phyloP scores from a whole-genome alignment of 208 protist species.

The Acanthamoeba healyi region DNA sequence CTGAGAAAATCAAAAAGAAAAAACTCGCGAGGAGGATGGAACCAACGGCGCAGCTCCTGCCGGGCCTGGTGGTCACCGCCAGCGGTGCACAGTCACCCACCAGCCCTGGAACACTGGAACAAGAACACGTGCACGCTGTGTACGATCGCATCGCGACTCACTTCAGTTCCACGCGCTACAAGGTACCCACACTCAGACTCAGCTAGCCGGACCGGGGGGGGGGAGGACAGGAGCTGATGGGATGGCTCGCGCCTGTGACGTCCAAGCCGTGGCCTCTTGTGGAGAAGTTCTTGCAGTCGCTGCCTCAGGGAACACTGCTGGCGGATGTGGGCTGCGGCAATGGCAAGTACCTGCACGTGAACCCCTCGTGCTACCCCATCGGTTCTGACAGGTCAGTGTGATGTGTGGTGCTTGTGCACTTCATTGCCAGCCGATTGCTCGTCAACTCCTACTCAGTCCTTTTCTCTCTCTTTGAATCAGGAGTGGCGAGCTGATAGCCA shows the following conservation, averaged over 20 bases:
- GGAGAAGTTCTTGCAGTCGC: slow-evolving; percentile 75
- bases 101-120: slow-evolving; percentile 58
- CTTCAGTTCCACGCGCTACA: slow-evolving; percentile 85
- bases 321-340: slow-evolving; percentile 89
- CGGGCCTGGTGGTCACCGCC: too few relatives aligned
- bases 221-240: too few relatives aligned
- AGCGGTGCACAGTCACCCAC: too few relatives aligned
- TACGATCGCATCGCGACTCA: slow-evolving; percentile 87
- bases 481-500: slow-evolving; percentile 55
- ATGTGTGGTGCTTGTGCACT: neutral
- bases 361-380: slow-evolving; percentile 53
- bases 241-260: too few relatives aligned
- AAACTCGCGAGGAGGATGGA: too few relatives aligned
- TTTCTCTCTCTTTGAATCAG: neutral
- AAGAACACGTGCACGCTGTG: slow-evolving; percentile 82
- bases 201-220: too few relatives aligned
- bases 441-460: too few relatives aligned
- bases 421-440: neutral
- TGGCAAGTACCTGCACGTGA: slow-evolving; percentile 86
- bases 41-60: too few relatives aligned
- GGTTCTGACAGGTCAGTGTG: slow-evolving; percentile 69
- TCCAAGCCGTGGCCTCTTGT: slow-evolving; percentile 84
- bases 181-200: too few relatives aligned
- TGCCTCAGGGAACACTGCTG: slow-evolving; percentile 73
- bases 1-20: too few relatives aligned